Evolutionary conservation across 1,284 basidiomycete genomes (phyloP).

Genomic region (Cryptococcus sp.): DNA sequence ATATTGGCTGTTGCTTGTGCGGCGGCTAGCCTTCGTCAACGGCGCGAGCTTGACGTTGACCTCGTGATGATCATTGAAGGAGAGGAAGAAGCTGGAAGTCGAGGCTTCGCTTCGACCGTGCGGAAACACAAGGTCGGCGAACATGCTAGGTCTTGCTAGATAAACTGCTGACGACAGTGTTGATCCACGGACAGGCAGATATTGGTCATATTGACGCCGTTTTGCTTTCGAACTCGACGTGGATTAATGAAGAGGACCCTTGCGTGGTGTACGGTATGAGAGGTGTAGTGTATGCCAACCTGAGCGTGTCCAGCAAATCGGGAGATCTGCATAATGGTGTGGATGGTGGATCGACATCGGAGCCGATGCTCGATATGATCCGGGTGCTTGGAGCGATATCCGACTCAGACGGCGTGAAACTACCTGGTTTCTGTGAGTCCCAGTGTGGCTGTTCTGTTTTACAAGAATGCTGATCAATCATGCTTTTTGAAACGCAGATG

Average conservation of each 20-base stretch:
- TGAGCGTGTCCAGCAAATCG: constrained; percentile 63
- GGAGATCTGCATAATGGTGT: constrained; percentile 62
- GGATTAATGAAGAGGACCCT: constrained; percentile 92
- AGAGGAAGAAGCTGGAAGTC: constrained; percentile 90
- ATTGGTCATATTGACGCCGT: constrained; percentile 86
- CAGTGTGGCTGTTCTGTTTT: not conserved
- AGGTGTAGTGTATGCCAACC: constrained; percentile 68
- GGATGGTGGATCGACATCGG: constrained; percentile 81
- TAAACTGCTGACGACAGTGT: not conserved
- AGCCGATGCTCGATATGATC: constrained; percentile 94
- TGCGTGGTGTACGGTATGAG: constrained; percentile 94
- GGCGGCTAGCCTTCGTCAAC: constrained; percentile 73
- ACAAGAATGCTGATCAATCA: constrained; percentile 8
- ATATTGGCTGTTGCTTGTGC: constrained; percentile 89
- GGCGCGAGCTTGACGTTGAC: constrained; percentile 76
- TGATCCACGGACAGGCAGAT: constrained; percentile 56
- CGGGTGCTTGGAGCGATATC: constrained; percentile 74
- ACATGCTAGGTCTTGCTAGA: not conserved
- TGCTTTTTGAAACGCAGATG: constrained; percentile 58
- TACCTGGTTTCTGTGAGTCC: constrained; percentile 81
- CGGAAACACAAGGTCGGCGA: constrained; percentile 66
- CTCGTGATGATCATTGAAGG: constrained; percentile 91
- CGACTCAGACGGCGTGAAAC: constrained; percentile 63
- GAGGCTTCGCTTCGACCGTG: constrained; percentile 78
- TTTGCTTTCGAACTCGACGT: constrained; percentile 86